A percentile compares a stretch with the other conserved stretches of the same genome.
phyloP scores from a whole-genome alignment of 345 rosid genomes.

The Acer yangbiense region DNA sequence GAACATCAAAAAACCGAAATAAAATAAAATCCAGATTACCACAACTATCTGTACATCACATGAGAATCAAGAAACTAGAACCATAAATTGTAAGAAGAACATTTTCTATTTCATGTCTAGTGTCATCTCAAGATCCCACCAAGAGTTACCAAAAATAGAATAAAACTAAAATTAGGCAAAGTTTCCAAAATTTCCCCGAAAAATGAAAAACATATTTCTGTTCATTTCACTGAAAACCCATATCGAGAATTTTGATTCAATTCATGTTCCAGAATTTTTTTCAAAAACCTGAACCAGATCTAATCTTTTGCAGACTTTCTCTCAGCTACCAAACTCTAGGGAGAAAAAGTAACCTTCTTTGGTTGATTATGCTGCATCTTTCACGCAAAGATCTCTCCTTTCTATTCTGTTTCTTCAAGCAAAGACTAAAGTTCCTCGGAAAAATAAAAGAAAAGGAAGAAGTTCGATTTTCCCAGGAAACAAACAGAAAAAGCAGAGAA shows the following conservation, averaged over 20 bases:
- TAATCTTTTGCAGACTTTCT: constrained; percentile 7
- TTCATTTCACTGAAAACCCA: not conserved
- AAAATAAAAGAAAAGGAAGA: not conserved
- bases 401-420: constrained; percentile 6
- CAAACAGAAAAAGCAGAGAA: not conserved
- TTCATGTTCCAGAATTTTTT: not conserved
- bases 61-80: not conserved
- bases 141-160: not conserved
- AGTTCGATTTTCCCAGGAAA: not conserved
- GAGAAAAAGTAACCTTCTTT: constrained; percentile 27
- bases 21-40: not conserved
- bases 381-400: constrained; percentile 14
- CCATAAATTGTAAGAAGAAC: not conserved
- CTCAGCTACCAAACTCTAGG: constrained; percentile 15
- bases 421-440: not conserved
- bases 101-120: not conserved
- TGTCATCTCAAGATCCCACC: not conserved
- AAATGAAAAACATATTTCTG: not conserved
- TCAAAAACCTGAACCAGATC: constrained; percentile 1
- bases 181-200: not conserved
- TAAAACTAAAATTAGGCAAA: not conserved
- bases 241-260: not conserved
- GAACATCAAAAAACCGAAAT: not conserved
- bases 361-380: constrained; percentile 28
- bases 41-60: not conserved